These are phyloP conservation scores for Cetradonia linearis DNA, from an alignment of 495 filamentous ascomycete species.

Conservation along the genomic window DNA sequence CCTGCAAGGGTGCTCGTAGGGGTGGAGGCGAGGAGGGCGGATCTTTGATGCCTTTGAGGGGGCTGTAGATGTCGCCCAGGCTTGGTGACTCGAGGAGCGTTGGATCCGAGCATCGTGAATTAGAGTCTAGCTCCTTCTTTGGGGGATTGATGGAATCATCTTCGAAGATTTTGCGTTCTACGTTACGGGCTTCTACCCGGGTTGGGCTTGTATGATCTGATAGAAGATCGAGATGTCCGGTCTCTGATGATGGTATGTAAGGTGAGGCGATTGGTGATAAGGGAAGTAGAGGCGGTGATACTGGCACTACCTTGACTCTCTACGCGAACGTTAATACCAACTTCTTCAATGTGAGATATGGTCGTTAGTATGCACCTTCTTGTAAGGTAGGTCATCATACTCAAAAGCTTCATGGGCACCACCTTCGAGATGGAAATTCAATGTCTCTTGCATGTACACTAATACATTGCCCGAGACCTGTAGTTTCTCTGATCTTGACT, in stretches of 20 bases:
- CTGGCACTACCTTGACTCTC: slow-evolving; percentile 24
- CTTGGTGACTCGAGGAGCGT: slow-evolving; percentile 20
- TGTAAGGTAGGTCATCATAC: slow-evolving; percentile 25
- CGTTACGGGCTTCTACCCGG: slow-evolving; percentile 36
- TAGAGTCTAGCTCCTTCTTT: not conserved
- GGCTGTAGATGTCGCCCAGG: slow-evolving; percentile 23
- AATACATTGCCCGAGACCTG: slow-evolving; percentile 33
- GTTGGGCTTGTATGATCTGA: slow-evolving; percentile 41
- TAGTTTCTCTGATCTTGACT: slow-evolving; percentile 36
- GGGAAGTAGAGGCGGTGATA: slow-evolving; percentile 54
- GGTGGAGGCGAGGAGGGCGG: slow-evolving; percentile 18
- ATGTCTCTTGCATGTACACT: slow-evolving; percentile 30
- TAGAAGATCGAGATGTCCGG: slow-evolving; percentile 41
- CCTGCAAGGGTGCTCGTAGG: slow-evolving; percentile 25
- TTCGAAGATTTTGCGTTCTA: slow-evolving; percentile 36
- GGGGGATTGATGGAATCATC: slow-evolving; percentile 26
- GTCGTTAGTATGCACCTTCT: slow-evolving; percentile 29
- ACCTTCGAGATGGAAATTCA: slow-evolving; percentile 34
- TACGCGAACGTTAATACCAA: not conserved
- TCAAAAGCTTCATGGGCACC: slow-evolving; percentile 30
- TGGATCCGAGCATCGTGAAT: slow-evolving; percentile 21
- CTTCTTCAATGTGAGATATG: not conserved
- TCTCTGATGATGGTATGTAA: slow-evolving; percentile 39
- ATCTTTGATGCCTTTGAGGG: slow-evolving; percentile 21
- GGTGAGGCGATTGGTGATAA: slow-evolving; percentile 29